phyloP scores from a whole-genome alignment of 2,329 filamentous ascomycete genomes.

The Chalara sp. region DNA sequence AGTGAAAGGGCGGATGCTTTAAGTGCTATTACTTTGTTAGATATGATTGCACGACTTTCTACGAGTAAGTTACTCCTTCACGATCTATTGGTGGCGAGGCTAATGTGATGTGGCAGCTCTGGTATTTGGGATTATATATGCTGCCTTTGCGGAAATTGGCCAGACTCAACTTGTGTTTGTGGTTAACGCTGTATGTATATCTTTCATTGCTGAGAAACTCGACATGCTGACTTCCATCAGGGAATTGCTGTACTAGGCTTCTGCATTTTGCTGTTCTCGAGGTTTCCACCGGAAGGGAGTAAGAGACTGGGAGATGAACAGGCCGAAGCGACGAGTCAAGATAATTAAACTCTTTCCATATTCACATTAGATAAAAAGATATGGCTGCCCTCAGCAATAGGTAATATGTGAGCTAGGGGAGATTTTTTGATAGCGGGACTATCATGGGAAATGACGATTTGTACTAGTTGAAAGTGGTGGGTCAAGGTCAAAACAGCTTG shows the following conservation, averaged over 20 bases:
- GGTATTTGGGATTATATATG: neutral
- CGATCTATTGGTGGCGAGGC: neutral
- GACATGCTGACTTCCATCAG: neutral
- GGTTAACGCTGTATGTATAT: neutral
- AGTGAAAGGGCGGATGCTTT: conserved; percentile 59
- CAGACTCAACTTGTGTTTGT: neutral
- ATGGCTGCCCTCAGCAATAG: no score
- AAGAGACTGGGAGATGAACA: conserved; percentile 4
- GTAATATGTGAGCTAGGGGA: no score
- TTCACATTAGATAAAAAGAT: no score
- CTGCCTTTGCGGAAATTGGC: neutral
- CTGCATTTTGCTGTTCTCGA: neutral
- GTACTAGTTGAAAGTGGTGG: no score
- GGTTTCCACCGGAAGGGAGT: conserved; percentile 27
- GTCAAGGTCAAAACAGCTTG: no score
- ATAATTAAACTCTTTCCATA: neutral
- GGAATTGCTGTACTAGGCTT: neutral
- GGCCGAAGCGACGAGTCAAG: neutral
- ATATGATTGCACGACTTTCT: conserved; percentile 58
- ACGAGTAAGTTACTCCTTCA: conserved; percentile 27
- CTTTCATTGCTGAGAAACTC: neutral
- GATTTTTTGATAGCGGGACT: no score
- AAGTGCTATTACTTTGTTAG: conserved; percentile 61
- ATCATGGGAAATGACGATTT: no score
- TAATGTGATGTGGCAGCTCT: neutral